Evolutionary conservation across 331 rosid species (phyloP), one percentile per base, ranked within the genome.

Genomic region (Prunus yedoensis): DNA sequence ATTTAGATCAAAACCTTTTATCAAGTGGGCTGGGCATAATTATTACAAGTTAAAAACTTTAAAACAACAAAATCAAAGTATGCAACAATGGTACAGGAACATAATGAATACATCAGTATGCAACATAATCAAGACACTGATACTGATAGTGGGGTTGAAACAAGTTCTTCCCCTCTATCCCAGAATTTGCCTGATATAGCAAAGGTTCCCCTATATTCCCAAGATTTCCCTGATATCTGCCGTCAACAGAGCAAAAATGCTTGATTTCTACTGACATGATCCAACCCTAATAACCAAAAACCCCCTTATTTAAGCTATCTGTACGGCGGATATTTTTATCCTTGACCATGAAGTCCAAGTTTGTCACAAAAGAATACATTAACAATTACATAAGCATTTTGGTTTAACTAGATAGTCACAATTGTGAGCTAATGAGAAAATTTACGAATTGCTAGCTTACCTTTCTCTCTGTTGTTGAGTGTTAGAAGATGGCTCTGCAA

Each of bases 401-500:
- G 27, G 14, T 18, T 41, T 20, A 13, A 72, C 9, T 16, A 15
- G 50, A 71, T 35, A 59, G n/a, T 59, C 8, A 57, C 25, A 71
- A 16, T 43, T 25, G 23, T 73, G 20, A 74, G 54, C 52, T 64
- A 69, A 38, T 20, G 28, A 46, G 68, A 73, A 74, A 60, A 53
- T 9, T 1, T 75, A 60, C 27, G 50, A 13, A 80, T 59, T 66
- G 58, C 78, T 49, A 59, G 38, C 68, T 69, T 74, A 91, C 99
- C 91, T 92, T 84, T 95, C 99, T 79, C 99, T 90, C 81, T 92
- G 97, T 71, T 86, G 99, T 80, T 87, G 99, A 80, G 86, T 78
- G 81, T 89, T 95, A 5, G 79, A 95, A 70, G 96, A 95, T 80
- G 99, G 97, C 71, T 95, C 99, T 12, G 97, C 99, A 74, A 95